Evolutionary conservation across 768 basidiomycete genomes (phyloP), one percentile per base, ranked within the genome.

Genomic region (Hygrophoropsis aurantiaca): DNA sequence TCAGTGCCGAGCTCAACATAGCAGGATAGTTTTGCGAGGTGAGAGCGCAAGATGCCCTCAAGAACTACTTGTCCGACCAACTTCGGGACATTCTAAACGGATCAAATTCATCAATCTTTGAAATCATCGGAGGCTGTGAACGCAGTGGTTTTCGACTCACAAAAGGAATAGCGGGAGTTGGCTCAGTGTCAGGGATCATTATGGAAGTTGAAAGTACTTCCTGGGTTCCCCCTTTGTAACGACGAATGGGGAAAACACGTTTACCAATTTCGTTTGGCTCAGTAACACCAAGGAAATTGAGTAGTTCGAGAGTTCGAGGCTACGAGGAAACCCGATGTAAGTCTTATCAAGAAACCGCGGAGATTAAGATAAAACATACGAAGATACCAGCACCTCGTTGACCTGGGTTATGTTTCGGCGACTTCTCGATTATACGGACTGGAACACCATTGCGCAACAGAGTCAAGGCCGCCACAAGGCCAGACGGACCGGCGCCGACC

Each of bases 251-350:
- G 16, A 61, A 58, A 10, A 60, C 54, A 3, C 47, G 41, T 38
- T 62, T 68, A 11, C 65, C 64, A 18, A 36, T 39, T 18, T 66
- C 57, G 30, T 66, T 30, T n/a, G 74, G 60, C 15, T 71, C 61
- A 27, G 69, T 66, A 27, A 73, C 61, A 6, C 72, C 59, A 32
- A 77, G 58, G 41, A 58, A 61, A 8, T 60, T 54, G 45, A 71
- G 70, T 21, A 78, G 51, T 51, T 78, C 74, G 6, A 72, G 53
- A 5, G 74, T 66, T 10, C 75, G 70, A 15, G 73, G 73, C 73
- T 77, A 13, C 13, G 7, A 30, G 13, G 27, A 6, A 13, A 30
- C 7, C 7, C 6, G 7, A 13, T 13, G 27, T 13, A 30, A 6
- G 13, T 13, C 6, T 7, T 13, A 6, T 30, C 27, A 30, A 13